Percentiles rank a stretch among this genome's conserved stretches.
phyloP scores from a whole-genome alignment of 2,329 filamentous ascomycete genomes.

The Graphilbum fragrans region DNA sequence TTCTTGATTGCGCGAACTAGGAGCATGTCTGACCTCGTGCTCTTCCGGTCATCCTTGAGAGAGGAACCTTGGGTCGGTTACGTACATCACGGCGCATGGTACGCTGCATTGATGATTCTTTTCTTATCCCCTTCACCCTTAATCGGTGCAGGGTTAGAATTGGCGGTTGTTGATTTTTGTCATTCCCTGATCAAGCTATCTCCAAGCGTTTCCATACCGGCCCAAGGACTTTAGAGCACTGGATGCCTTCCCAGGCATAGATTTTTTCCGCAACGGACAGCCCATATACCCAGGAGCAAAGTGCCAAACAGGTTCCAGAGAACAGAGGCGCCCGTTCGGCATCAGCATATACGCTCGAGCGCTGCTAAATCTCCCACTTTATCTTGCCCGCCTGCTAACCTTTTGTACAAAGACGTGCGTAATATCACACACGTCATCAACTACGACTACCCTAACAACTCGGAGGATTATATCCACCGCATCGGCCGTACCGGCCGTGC shows the following conservation, averaged over 20 bases:
- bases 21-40: slow-evolving; percentile 78
- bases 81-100: slow-evolving; percentile 47
- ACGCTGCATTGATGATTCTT: slow-evolving; percentile 68
- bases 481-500: slow-evolving; percentile 94
- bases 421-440: slow-evolving; percentile 99
- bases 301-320: slow-evolving; percentile 30
- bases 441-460: slow-evolving; percentile 99
- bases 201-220: slow-evolving; percentile 40
- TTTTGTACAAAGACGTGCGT: slow-evolving; percentile 92
- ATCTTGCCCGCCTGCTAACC: slow-evolving; percentile 59
- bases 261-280: slow-evolving; percentile 45
- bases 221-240: slow-evolving; percentile 40
- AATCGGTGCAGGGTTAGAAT: slow-evolving; percentile 66
- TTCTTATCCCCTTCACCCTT: slow-evolving; percentile 49
- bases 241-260: slow-evolving; percentile 37
- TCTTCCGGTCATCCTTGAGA: slow-evolving; percentile 64
- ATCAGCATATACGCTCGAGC: slow-evolving; percentile 43
- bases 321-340: slow-evolving; percentile 36
- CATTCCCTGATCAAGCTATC: slow-evolving; percentile 50
- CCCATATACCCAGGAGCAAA: slow-evolving; percentile 45
- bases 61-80: slow-evolving; percentile 79
- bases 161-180: slow-evolving; percentile 60
- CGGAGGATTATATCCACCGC: slow-evolving; percentile 96
- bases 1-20: slow-evolving; percentile 80
- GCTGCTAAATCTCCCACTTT: slow-evolving; percentile 38